These are phyloP conservation scores for Daucus carota DNA, from an alignment of 129 eudicot species.

Conservation along the genomic window DNA sequence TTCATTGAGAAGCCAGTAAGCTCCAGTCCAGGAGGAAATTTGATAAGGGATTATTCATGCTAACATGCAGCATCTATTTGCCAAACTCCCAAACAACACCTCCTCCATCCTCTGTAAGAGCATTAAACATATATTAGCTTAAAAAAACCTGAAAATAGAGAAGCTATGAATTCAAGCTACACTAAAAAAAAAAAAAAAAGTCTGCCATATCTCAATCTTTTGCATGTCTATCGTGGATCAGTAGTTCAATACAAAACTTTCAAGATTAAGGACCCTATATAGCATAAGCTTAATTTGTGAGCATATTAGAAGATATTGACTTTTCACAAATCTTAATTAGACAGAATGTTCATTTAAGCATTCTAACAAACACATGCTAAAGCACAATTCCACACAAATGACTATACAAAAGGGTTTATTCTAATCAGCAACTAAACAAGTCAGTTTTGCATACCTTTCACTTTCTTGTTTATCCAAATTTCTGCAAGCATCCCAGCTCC, in stretches of 20 bases:
- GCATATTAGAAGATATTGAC: neutral
- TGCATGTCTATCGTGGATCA: neutral
- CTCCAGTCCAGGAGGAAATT: slow-evolving; percentile 37
- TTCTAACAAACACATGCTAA: slow-evolving; percentile 1
- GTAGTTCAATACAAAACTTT: neutral
- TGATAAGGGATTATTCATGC: neutral
- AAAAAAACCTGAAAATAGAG: neutral
- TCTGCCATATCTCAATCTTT: neutral
- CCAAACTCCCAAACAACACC: slow-evolving; percentile 55
- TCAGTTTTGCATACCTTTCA: slow-evolving; percentile 46
- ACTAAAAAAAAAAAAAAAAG: no score
- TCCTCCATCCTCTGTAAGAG: slow-evolving; percentile 44
- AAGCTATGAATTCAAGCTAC: neutral
- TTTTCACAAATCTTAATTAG: neutral
- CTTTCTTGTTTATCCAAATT: slow-evolving; percentile 83
- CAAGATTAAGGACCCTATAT: neutral
- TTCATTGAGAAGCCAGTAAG: slow-evolving; percentile 57
- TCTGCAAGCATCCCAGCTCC: slow-evolving; percentile 96
- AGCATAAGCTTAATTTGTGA: neutral
- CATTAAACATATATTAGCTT: neutral
- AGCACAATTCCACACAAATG: neutral
- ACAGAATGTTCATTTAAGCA: neutral
- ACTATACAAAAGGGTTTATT: neutral
- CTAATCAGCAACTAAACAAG: neutral
- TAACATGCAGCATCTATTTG: slow-evolving; percentile 23